Conservation (phyloP, 805 yeast genomes). For the Torulaspora delbrueckii region DNA sequence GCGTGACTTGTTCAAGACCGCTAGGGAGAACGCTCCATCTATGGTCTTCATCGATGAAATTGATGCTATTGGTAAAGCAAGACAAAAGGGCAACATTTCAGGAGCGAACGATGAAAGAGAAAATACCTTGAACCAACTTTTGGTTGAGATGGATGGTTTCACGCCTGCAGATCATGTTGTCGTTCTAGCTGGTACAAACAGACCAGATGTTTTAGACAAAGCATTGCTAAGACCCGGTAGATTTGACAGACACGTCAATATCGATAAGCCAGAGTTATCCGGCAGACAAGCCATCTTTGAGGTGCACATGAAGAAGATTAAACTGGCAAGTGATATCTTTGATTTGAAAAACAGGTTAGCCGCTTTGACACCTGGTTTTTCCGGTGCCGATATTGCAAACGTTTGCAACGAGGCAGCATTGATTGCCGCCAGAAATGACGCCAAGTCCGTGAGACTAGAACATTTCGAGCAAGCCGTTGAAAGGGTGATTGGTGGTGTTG, state of each 20-base stretch:
- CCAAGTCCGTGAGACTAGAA: constrained; percentile 58
- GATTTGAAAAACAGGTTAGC: constrained; percentile 80
- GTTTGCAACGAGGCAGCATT: constrained; percentile 96
- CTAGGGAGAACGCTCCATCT: constrained; percentile 90
- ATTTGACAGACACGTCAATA: constrained; percentile 86
- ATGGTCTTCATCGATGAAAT: constrained; percentile 97
- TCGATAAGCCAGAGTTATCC: constrained; percentile 90
- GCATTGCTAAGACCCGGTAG: constrained; percentile 97
- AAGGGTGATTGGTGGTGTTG: constrained; percentile 94
- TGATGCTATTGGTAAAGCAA: constrained; percentile 97
- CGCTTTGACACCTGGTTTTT: constrained; percentile 95
- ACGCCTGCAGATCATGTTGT: constrained; percentile 87
- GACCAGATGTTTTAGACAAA: constrained; percentile 87
- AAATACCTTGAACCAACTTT: constrained; percentile 87
- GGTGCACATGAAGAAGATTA: constrained; percentile 76
- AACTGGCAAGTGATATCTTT: constrained; percentile 48
- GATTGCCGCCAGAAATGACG: constrained; percentile 85
- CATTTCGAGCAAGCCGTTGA: constrained; percentile 97
- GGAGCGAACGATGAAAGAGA: constrained; percentile 97
- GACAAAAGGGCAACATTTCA: constrained; percentile 61
- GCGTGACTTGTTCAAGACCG: constrained; percentile 88
- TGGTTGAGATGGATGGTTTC: constrained; percentile 99
- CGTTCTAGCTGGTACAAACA: constrained; percentile 94
- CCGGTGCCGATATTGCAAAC: constrained; percentile 98
- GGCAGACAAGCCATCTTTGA: constrained; percentile 90